Conservation (phyloP, 768 basidiomycete genomes). For the Hydnum rufescens region DNA sequence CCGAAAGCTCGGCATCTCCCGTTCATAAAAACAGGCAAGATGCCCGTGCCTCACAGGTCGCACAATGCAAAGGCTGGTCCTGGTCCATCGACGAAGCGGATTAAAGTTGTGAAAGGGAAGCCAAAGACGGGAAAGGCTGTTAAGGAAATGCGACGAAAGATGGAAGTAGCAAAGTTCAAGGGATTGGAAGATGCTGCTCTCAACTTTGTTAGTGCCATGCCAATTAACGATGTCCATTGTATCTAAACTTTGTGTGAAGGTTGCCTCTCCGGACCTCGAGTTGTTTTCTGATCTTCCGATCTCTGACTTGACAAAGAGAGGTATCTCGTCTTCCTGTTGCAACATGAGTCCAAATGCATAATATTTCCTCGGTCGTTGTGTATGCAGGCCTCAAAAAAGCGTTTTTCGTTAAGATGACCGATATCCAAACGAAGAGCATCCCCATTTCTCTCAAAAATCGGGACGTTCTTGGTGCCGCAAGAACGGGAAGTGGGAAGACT, state of each 20-base stretch:
- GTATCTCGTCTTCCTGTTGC: conserved; percentile 19
- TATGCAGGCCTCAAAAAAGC: conserved; percentile 61
- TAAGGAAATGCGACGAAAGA: too few species aligned
- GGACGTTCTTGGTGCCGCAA: conserved; percentile 48
- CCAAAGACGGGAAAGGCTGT: too few species aligned
- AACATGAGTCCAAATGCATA: not conserved
- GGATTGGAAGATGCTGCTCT: too few species aligned
- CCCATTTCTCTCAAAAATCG: conserved; percentile 39
- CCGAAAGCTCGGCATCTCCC: too few species aligned
- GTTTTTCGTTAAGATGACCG: conserved; percentile 74
- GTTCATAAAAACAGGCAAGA: too few species aligned
- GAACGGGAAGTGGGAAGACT: conserved; percentile 57
- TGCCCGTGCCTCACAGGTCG: too few species aligned
- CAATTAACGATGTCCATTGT: too few species aligned
- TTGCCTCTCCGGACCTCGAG: conserved; percentile 29
- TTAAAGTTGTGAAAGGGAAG: too few species aligned
- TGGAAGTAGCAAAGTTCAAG: too few species aligned
- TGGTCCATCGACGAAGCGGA: too few species aligned
- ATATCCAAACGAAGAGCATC: conserved; percentile 44
- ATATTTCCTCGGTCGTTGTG: not conserved
- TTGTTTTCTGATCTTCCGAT: conserved; percentile 61
- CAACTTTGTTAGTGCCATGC: too few species aligned
- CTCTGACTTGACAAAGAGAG: conserved; percentile 54
- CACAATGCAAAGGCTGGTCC: too few species aligned
- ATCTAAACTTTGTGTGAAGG: conserved; percentile 20